Conservation (phyloP, 2,329 filamentous ascomycete species). For the Bertia moriformis region DNA sequence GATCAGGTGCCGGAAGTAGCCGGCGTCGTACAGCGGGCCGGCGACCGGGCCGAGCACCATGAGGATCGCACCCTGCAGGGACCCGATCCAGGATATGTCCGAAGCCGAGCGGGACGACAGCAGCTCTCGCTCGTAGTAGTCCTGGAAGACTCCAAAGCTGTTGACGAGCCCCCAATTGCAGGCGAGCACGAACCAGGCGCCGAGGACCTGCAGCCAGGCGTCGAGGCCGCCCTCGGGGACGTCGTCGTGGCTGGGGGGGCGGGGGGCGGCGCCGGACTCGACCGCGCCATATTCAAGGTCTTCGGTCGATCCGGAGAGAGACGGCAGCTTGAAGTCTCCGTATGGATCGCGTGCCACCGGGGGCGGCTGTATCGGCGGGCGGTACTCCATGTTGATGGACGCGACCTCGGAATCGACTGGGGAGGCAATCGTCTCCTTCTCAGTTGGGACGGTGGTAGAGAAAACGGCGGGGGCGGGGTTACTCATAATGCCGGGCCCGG, state of each 20-base stretch:
- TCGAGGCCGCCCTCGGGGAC: constrained; percentile 11
- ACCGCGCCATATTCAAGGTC: not conserved
- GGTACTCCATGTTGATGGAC: no score
- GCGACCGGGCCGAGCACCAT: constrained; percentile 22
- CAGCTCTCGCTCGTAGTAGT: constrained; percentile 27
- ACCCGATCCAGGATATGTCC: constrained; percentile 28
- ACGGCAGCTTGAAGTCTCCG: no score
- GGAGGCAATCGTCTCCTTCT: no score
- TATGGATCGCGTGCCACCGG: no score
- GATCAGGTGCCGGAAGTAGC: constrained; percentile 24
- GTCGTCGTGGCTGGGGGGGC: not conserved
- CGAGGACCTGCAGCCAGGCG: constrained; percentile 32
- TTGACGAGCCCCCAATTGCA: constrained; percentile 28
- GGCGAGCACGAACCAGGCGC: constrained; percentile 32
- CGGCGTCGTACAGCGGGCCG: constrained; percentile 31
- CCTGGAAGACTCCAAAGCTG: constrained; percentile 39
- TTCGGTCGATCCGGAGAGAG: no score
- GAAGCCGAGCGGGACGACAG: constrained; percentile 21
- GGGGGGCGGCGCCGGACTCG: not conserved
- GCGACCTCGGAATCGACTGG: no score
- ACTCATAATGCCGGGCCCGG: no score
- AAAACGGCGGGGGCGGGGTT: no score
- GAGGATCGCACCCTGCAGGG: constrained; percentile 29
- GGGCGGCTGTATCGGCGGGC: no score
- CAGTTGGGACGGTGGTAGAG: no score